Base-by-base conservation (phyloP, 202 grass and related monocot genomes). In the Schoenoplectus tabernaemontani region DNA sequence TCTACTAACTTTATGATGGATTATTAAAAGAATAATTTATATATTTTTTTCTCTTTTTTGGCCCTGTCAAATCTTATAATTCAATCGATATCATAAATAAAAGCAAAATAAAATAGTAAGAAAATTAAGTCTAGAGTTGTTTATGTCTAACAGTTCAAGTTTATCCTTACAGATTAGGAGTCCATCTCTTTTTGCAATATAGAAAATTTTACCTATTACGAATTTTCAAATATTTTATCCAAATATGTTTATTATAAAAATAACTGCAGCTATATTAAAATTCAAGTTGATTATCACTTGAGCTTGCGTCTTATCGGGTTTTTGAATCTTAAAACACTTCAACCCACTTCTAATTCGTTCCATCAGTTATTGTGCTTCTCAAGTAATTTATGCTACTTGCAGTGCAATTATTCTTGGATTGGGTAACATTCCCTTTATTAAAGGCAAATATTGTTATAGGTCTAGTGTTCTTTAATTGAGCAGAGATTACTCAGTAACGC, bases 281-380 rank as follows among this genome's bases (percentile, higher is more conserved):
- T n/a, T n/a, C n/a, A n/a, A n/a, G n/a, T n/a, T n/a, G n/a, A n/a
- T n/a, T n/a, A n/a, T n/a, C n/a, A n/a, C n/a, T n/a, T n/a, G n/a
- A n/a, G n/a, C n/a, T n/a, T n/a, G n/a, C 4, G 30, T 79, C 7
- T 44, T 64, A 38, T 79, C 37, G 39, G 58, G 77, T 62, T 79
- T 60, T 79, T 79, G 39, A 79, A 79, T 64, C 57, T 64, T 79
- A 43, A 64, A 79, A 48, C 36, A 36, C 9, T 41, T 72, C 6
- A 0, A 36, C 4, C 15, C 36, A 10, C 17, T 63, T 34, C 7
- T 65, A 65, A 19, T 7, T 4, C 62, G n/a, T 16, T 39, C 37
- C 37, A 39, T 72, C 1, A 17, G 23, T 72, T 46, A 7, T 44
- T 19, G 39, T 44, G 24, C 42, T 32, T 8, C 43, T 50, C 4